These are phyloP conservation scores for Lactifluus volemus DNA, from an alignment of 768 basidiomycete species.

Conservation along the genomic window DNA sequence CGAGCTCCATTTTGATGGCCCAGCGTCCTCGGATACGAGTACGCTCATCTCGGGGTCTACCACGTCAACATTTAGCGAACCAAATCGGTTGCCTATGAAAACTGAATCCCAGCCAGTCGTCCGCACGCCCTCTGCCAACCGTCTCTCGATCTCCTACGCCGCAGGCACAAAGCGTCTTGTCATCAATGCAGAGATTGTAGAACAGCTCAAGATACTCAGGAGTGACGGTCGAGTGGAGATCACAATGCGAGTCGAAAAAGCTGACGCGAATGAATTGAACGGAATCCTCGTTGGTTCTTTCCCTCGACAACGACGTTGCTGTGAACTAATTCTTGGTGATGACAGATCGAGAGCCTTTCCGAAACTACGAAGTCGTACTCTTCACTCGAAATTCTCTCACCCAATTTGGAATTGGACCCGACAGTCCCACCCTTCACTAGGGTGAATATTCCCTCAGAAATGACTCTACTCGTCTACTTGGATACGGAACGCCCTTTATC, in stretches of 20 bases:
- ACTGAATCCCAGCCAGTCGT: slow-evolving; percentile 22
- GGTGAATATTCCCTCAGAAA: slow-evolving; percentile 39
- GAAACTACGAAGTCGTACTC: slow-evolving; percentile 65
- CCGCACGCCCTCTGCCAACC: slow-evolving; percentile 62
- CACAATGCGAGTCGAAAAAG: slow-evolving; percentile 47
- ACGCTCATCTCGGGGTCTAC: slow-evolving; percentile 16
- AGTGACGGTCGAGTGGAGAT: slow-evolving; percentile 84
- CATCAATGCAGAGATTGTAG: slow-evolving; percentile 81
- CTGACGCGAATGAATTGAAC: slow-evolving; percentile 48
- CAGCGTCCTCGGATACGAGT: slow-evolving; percentile 14
- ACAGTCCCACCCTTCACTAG: slow-evolving; percentile 71
- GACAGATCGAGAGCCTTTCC: slow-evolving; percentile 68
- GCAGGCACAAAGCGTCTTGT: slow-evolving; percentile 80
- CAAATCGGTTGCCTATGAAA: slow-evolving; percentile 24
- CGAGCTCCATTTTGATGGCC: slow-evolving; percentile 15
- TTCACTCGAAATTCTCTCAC: slow-evolving; percentile 42
- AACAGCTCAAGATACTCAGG: slow-evolving; percentile 71
- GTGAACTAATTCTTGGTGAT: slow-evolving; percentile 1
- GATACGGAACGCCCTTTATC: slow-evolving; percentile 85
- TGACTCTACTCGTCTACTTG: slow-evolving; percentile 68
- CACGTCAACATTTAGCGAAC: slow-evolving; percentile 12
- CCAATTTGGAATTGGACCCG: slow-evolving; percentile 40
- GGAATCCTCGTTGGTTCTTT: slow-evolving; percentile 61
- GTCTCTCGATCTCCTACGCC: slow-evolving; percentile 93
- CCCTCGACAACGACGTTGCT: neutral